Evolutionary conservation across 2,329 filamentous ascomycete species (phyloP).

Genomic region (Davidsoniella virescens): DNA sequence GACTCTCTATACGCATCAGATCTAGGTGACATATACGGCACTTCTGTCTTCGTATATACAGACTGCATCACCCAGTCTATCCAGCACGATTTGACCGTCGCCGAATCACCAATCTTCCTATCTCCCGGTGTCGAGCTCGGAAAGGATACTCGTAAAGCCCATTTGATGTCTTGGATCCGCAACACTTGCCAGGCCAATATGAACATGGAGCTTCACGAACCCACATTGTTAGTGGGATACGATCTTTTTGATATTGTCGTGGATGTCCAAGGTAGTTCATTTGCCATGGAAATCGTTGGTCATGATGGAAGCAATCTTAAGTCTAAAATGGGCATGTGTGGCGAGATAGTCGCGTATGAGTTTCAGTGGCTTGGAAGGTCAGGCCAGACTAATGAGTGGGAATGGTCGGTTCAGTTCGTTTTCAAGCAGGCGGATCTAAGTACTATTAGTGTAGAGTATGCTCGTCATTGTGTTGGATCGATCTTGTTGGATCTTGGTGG

Average conservation of each 20-base stretch:
- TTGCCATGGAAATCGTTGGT: slow-evolving; percentile 5
- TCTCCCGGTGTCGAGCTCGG: slow-evolving; percentile 8
- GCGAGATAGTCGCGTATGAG: slow-evolving; percentile 6
- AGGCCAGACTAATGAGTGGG: slow-evolving; percentile 3
- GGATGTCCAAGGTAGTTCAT: slow-evolving; percentile 3
- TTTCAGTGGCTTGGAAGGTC: slow-evolving; percentile 3
- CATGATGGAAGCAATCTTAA: slow-evolving; percentile 6
- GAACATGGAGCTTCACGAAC: neutral
- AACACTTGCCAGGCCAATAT: slow-evolving; percentile 5
- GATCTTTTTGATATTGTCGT: slow-evolving; percentile 4
- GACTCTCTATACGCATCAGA: slow-evolving; percentile 5
- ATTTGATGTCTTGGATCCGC: slow-evolving; percentile 7
- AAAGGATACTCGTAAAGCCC: slow-evolving; percentile 7
- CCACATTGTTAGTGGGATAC: neutral
- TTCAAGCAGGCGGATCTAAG: slow-evolving; percentile 7
- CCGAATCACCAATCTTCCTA: neutral
- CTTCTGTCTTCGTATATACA: slow-evolving; percentile 3
- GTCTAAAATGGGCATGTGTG: slow-evolving; percentile 10
- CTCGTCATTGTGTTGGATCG: slow-evolving; percentile 9
- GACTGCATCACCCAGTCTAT: slow-evolving; percentile 8
- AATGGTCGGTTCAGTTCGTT: slow-evolving; percentile 8
- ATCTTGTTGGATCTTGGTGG: slow-evolving; percentile 10
- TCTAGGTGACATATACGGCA: slow-evolving; percentile 3
- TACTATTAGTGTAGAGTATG: slow-evolving; percentile 10
- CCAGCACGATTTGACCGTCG: neutral